phyloP scores from a whole-genome alignment of 495 filamentous ascomycete species.

The Talaromyces adpressus region DNA sequence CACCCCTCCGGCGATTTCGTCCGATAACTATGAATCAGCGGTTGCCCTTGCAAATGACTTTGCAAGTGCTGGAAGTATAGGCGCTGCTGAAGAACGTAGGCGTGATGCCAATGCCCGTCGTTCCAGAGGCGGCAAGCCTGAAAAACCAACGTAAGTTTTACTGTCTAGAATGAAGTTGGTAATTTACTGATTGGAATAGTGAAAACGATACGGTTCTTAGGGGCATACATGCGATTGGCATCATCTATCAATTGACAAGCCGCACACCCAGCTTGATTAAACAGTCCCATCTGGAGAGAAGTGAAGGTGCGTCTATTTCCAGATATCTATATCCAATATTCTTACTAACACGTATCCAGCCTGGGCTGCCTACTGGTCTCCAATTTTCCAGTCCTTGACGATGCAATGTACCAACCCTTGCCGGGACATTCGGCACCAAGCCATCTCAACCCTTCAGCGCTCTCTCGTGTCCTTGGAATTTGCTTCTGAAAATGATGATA shows the following conservation, averaged over 20 bases:
- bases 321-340: not conserved
- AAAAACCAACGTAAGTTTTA: conserved; percentile 50
- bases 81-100: conserved; percentile 72
- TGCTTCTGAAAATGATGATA: conserved; percentile 65
- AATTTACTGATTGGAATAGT: conserved; percentile 24
- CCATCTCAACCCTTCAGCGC: conserved; percentile 80
- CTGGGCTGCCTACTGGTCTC: conserved; percentile 97
- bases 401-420: conserved; percentile 92
- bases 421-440: conserved; percentile 83
- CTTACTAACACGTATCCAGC: conserved; percentile 46
- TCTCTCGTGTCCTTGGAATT: conserved; percentile 77
- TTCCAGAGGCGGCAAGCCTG: conserved; percentile 46
- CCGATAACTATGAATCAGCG: conserved; percentile 89
- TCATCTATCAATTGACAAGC: conserved; percentile 72
- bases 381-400: conserved; percentile 82
- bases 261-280: conserved; percentile 80
- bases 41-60: conserved; percentile 84
- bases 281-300: conserved; percentile 85
- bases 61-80: conserved; percentile 75
- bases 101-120: conserved; percentile 51
- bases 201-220: conserved; percentile 72
- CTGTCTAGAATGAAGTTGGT: conserved; percentile 5
- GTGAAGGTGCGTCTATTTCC: conserved; percentile 54
- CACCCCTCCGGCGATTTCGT: conserved; percentile 68
- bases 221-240: conserved; percentile 69